Evolutionary conservation across 1,139 yeast genomes (phyloP).

Genomic region (Sugiyamaella sp.): DNA sequence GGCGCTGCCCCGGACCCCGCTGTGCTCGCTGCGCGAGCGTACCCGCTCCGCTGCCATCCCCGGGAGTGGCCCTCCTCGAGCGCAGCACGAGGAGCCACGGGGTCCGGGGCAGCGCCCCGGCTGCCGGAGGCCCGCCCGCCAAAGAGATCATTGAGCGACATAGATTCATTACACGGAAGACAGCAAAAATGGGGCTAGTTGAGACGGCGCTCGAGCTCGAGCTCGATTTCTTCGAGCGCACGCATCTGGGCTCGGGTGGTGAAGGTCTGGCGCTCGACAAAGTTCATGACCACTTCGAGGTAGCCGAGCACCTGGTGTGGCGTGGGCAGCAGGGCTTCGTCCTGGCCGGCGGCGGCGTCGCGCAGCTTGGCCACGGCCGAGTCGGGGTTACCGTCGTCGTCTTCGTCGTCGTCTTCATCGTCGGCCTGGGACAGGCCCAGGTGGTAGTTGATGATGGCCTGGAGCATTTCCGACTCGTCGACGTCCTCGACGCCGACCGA

Average conservation of each 20-base stretch:
- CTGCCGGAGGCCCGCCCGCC: slow-evolving; percentile 9
- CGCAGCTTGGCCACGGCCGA: slow-evolving; percentile 5
- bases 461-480: slow-evolving; percentile 21
- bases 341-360: slow-evolving; percentile 7
- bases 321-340: slow-evolving; percentile 16
- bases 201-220: slow-evolving; percentile 10
- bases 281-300: slow-evolving; percentile 20
- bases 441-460: slow-evolving; percentile 23
- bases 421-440: slow-evolving; percentile 20
- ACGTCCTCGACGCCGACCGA: slow-evolving; percentile 19
- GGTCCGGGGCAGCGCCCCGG: not conserved
- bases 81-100: not conserved
- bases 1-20: too few species aligned
- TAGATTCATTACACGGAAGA: not conserved
- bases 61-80: too few species aligned
- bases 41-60: too few species aligned
- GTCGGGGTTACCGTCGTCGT: slow-evolving; percentile 9
- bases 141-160: not conserved
- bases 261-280: slow-evolving; percentile 18
- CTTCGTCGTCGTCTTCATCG: slow-evolving; percentile 12
- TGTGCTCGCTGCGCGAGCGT: not conserved
- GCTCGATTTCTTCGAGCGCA: slow-evolving; percentile 21
- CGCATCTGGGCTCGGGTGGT: slow-evolving; percentile 23
- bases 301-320: slow-evolving; percentile 19
- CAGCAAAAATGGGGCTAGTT: too few species aligned